Base-by-base conservation (phyloP, 2,329 filamentous ascomycete species). In the Periconia digitata region DNA sequence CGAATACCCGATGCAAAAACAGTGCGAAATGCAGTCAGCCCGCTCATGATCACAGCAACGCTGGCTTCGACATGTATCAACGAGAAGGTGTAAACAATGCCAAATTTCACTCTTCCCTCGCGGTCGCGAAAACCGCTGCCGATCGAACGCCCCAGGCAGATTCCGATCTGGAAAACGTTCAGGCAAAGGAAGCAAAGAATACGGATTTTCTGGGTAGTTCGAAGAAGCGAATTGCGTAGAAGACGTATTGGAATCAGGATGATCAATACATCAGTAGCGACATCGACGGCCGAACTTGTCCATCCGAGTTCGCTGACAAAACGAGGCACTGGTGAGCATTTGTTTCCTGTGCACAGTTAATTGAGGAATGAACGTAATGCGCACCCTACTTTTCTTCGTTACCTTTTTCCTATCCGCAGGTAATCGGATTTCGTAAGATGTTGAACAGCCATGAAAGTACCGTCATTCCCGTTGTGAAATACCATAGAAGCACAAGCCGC, bases 11-110 rank as follows among this genome's bases (percentile, higher is more conserved):
- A 4, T 16, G 38, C 40, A 21, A 52, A 52, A 13, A 52, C 34
- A 22, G 40, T 32, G 2, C 49, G 46, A 18, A 52, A 49, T 5
- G 46, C 46, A 20, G 46, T 52, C 2, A 49, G 20, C 13, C 36
- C 35, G 34, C 45, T 46, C 49, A 52, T 52, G 24, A 52, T 20
- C 2, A 52, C 49, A 20, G 49, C 49, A 17, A 49, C 24, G 39
- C 46, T 37, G 36, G 44, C 20, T 36, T 52, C 49, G 10, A 49
- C 3, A 23, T 52, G 49, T 16, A 45, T 10, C 18, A 34, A 6
- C 3, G 43, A 16, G n/a, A 23, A 22, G 7, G 35, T 41, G 4
- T 23, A 42, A 6, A 32, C 23, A 12, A 44, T 35, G 5, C 29
- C n/a, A n/a, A 50, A 41, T 13, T 3, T n/a, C 6, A 46, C 8